A percentile compares a stretch with the other conserved stretches of the same genome.
Conservation (phyloP, 208 protist species). For the Angomonas deanei region DNA sequence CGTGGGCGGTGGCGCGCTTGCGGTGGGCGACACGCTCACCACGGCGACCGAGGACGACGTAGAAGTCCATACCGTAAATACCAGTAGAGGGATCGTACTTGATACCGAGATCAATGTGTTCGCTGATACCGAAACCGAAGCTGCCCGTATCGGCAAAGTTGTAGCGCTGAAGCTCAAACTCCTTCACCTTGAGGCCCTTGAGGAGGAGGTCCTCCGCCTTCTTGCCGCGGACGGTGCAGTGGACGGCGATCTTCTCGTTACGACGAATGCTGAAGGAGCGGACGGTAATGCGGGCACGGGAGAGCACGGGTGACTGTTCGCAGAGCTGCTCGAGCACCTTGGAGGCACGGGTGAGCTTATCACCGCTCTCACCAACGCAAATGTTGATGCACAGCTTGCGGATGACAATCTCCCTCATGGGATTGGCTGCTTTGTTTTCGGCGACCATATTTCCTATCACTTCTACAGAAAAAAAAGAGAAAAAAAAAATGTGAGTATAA, state of each 20-base stretch:
- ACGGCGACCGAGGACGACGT: slow-evolving; percentile 97
- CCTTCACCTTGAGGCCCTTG: slow-evolving; percentile 98
- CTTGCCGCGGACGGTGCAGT: slow-evolving; percentile 99
- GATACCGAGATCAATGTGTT: slow-evolving; percentile 99
- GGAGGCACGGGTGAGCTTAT: slow-evolving; percentile 97
- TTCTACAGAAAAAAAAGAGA: not conserved
- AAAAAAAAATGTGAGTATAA: not conserved
- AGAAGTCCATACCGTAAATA: slow-evolving; percentile 99
- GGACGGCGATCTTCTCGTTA: slow-evolving; percentile 99
- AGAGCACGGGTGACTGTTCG: slow-evolving; percentile 97
- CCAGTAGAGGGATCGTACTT: slow-evolving; percentile 99
- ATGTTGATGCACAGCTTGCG: slow-evolving; percentile 99
- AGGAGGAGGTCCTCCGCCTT: slow-evolving; percentile 99
- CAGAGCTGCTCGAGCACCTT: slow-evolving; percentile 99
- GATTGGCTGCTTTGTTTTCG: slow-evolving; percentile 89
- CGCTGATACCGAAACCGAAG: slow-evolving; percentile 99
- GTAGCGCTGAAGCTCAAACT: slow-evolving; percentile 97
- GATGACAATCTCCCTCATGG: slow-evolving; percentile 97
- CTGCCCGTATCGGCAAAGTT: slow-evolving; percentile 97
- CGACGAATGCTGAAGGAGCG: slow-evolving; percentile 98
- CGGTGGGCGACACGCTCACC: slow-evolving; percentile 94
- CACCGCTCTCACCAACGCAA: slow-evolving; percentile 98
- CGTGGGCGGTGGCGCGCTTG: slow-evolving; percentile 68
- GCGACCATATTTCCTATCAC: not conserved
- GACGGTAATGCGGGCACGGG: slow-evolving; percentile 97